These are phyloP conservation scores for Sesbania bispinosa DNA, from an alignment of 306 rosid species.

Conservation along the genomic window DNA sequence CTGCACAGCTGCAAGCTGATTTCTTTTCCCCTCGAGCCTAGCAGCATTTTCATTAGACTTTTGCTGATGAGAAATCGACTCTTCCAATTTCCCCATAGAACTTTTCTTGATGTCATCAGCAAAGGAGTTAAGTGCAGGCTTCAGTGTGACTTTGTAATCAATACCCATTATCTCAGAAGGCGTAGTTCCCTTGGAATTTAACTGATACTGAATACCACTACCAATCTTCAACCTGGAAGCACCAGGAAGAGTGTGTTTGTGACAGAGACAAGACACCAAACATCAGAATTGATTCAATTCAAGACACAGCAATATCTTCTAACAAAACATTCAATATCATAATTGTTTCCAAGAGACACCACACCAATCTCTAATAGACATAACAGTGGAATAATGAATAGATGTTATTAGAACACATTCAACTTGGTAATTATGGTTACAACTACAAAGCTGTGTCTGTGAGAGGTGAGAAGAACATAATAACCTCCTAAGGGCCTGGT, in stretches of 20 bases:
- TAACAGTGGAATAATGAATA: not conserved
- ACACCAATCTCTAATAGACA: not conserved
- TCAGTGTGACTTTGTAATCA: conserved; percentile 57
- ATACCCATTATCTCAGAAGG: conserved; percentile 80
- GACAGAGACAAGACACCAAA: not conserved
- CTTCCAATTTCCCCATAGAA: conserved; percentile 66
- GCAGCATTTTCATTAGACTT: conserved; percentile 52
- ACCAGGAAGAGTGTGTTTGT: not conserved
- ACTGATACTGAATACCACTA: conserved; percentile 53
- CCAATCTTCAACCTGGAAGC: conserved; percentile 71
- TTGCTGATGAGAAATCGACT: conserved; percentile 55
- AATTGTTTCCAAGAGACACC: not conserved
- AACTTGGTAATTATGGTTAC: no score
- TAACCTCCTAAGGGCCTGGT: conserved; percentile 69
- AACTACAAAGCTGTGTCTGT: no score
- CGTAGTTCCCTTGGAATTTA: conserved; percentile 71
- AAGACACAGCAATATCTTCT: no score
- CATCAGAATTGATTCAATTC: not conserved
- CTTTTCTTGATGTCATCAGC: conserved; percentile 55
- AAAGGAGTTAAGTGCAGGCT: conserved; percentile 57
- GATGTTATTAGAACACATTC: no score
- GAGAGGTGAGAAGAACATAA: not conserved
- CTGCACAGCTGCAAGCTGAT: conserved; percentile 44
- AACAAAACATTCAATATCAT: no score
- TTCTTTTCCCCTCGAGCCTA: conserved; percentile 60